Conservation (phyloP, 2,329 filamentous ascomycete genomes). For the Colletotrichum sidae region DNA sequence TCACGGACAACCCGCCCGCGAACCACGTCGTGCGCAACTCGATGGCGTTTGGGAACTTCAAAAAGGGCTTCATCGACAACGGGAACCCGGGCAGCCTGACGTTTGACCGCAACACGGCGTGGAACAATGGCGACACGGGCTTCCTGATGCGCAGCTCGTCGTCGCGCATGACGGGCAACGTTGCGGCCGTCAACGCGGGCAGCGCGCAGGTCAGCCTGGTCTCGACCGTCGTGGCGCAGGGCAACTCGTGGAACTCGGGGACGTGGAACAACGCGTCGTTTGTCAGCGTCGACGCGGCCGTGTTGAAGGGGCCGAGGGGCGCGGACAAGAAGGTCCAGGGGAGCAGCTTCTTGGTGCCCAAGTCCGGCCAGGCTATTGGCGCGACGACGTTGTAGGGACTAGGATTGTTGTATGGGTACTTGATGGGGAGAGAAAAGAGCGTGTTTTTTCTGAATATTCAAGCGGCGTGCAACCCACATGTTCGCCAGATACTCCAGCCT, state of each 20-base stretch:
- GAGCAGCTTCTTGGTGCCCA: constrained; percentile 54
- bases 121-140: constrained; percentile 56
- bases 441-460: too few species aligned
- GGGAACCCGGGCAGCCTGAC: constrained; percentile 54
- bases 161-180: constrained; percentile 50
- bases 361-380: constrained; percentile 50
- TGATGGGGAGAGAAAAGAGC: too few species aligned
- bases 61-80: constrained; percentile 60
- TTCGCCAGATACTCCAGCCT: too few species aligned
- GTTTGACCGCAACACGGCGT: constrained; percentile 57
- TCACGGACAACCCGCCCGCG: constrained; percentile 51
- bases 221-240: constrained; percentile 43
- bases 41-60: constrained; percentile 55
- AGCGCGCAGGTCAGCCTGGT: constrained; percentile 42
- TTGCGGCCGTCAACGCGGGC: constrained; percentile 50
- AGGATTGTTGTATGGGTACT: not conserved
- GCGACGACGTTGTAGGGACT: constrained; percentile 44
- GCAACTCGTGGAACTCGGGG: constrained; percentile 55
- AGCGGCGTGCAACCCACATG: too few species aligned
- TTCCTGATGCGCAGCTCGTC: constrained; percentile 52
- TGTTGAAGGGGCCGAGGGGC: constrained; percentile 50
- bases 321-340: constrained; percentile 50
- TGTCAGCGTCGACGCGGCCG: constrained; percentile 48
- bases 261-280: constrained; percentile 54
- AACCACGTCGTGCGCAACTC: constrained; percentile 56